Conservation (phyloP, 78 protist species). For the Dictyostelium capitatum region DNA sequence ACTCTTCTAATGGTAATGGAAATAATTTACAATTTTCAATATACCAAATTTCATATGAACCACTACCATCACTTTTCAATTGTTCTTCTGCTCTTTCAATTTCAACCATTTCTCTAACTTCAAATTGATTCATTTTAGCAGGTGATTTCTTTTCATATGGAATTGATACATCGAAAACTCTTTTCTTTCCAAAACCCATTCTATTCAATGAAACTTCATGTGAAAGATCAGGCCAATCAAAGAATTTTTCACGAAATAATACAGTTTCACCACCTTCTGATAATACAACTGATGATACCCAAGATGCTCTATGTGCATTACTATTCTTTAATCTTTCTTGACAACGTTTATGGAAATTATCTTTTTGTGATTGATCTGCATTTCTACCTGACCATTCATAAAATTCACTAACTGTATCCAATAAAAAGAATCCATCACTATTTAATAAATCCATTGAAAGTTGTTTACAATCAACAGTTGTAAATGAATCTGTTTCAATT, state of each 20-base stretch:
- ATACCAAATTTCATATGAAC: conserved; percentile 68
- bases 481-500: not conserved
- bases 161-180: conserved; percentile 28
- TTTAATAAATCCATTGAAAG: conserved; percentile 36
- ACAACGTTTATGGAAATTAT: conserved; percentile 20
- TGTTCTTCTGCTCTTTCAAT: conserved; percentile 60
- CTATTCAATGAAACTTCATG: conserved; percentile 51
- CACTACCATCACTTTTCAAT: conserved; percentile 14
- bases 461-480: not conserved
- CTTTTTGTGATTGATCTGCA: conserved; percentile 29
- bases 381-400: conserved; percentile 79
- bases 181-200: conserved; percentile 75
- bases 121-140: conserved; percentile 33
- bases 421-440: conserved; percentile 27
- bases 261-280: conserved; percentile 85
- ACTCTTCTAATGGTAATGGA: conserved; percentile 58
- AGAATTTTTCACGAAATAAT: conserved; percentile 71
- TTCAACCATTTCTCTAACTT: conserved; percentile 49
- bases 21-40: conserved; percentile 35
- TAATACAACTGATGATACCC: conserved; percentile 43
- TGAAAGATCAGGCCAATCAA: conserved; percentile 81
- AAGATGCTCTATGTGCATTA: conserved; percentile 7
- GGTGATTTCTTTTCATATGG: conserved; percentile 77
- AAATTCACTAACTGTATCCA: conserved; percentile 58
- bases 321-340: conserved; percentile 29